Base-by-base conservation (phyloP, 306 rosid species). In the Malus fusca region DNA sequence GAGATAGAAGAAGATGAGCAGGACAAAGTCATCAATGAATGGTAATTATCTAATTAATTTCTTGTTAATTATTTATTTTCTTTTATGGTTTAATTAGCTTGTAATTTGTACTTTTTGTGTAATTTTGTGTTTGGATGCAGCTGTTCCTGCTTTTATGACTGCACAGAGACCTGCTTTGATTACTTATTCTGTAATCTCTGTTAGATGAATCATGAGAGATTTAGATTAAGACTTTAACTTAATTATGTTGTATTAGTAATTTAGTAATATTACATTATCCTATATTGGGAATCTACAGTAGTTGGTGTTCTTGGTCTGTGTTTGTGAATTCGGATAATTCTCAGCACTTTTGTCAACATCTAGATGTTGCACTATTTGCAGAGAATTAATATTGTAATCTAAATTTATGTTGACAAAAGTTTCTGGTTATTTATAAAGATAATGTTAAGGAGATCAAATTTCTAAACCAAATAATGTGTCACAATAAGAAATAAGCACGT, bases 121-220 rank as follows among this genome's bases (percentile, higher is more conserved):
- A 64, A 42, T 66, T 35, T 37, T 37, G 15, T 55, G 30, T 69
- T 44, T 69, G 66, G 71, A 63, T 83, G 88, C 85, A 88, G 93
- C 82, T 90, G 89, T 77, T 90, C 96, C 65, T 88, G 96, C 81
- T 90, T 75, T 37, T 90, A 76, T 73, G 91, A 85, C 74, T 88
- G 90, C 77, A 30, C 75, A 9, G 86, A 75, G 73, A 77, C 80
- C 62, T 67, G 80, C 78, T 81, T 88, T 26, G 93, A 88, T 75
- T 88, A 60, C 79, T 75, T 88, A 77, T 90, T 88, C 86, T 81
- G 92, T 56, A 63, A 73, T 74, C 68, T 84, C 8, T 87, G 88
- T 77, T 89, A 56, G 46, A 55, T n/a, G 63, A 14, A 51, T 51
- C 55, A 51, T 17, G 66, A 26, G 62, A 22, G 53, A 11, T 66